Evolutionary conservation across 108 stramenopile species (phyloP).

Genomic region (Licmophora abbreviata): DNA sequence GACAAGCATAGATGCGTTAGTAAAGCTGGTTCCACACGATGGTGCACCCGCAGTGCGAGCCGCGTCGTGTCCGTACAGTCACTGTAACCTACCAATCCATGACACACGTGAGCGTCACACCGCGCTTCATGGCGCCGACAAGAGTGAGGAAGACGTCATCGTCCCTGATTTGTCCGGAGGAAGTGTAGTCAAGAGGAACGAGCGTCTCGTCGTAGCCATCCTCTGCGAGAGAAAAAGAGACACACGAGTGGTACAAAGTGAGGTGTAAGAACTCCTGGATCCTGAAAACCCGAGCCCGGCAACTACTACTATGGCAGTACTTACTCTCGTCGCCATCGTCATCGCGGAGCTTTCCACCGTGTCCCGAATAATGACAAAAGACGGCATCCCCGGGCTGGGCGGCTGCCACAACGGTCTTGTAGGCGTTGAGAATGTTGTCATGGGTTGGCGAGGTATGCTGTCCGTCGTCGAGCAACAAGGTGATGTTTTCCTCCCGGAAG

Average conservation of each 20-base stretch:
- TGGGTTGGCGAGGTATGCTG: constrained; percentile 42
- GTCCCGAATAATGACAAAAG: constrained; percentile 63
- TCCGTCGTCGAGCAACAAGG: constrained; percentile 79
- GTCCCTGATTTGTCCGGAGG: constrained; percentile 67
- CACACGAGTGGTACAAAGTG: too few species aligned
- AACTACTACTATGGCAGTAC: too few species aligned
- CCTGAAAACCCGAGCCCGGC: too few species aligned
- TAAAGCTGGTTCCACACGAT: neutral
- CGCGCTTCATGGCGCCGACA: constrained; percentile 58
- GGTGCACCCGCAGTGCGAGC: neutral
- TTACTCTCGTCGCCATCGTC: constrained; percentile 38
- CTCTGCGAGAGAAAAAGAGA: too few species aligned
- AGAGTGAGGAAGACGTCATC: constrained; percentile 62
- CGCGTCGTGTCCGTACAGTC: too few species aligned
- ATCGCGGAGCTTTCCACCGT: constrained; percentile 66
- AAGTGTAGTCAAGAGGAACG: constrained; percentile 64
- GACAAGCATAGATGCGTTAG: neutral
- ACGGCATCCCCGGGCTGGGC: constrained; percentile 55
- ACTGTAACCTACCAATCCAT: too few species aligned
- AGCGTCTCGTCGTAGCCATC: constrained; percentile 85
- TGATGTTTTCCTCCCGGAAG: constrained; percentile 63
- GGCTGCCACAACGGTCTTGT: constrained; percentile 36
- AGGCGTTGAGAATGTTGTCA: constrained; percentile 69
- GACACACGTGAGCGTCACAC: constrained; percentile 50
- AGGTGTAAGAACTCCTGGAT: too few species aligned